Percentiles rank a stretch among this genome's conserved stretches.
Conservation (phyloP, 768 basidiomycete species). For the Hortiboletus flavorubellus region DNA sequence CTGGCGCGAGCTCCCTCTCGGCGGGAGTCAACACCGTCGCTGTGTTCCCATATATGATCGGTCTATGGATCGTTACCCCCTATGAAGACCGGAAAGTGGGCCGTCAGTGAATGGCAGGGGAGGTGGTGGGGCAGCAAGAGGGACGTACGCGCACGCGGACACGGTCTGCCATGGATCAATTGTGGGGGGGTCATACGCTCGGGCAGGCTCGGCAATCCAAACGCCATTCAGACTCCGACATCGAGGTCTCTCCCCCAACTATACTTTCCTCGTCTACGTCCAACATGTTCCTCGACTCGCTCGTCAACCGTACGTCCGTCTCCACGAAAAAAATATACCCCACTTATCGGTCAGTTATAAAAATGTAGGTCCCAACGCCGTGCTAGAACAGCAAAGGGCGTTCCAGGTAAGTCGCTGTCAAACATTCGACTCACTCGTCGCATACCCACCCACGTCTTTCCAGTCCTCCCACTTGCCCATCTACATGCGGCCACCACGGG, state of each 20-base stretch:
- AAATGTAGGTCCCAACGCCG: slow-evolving; percentile 53
- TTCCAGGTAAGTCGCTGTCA: slow-evolving; percentile 52
- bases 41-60: slow-evolving; percentile 95
- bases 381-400: slow-evolving; percentile 60
- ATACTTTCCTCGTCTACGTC: background rate
- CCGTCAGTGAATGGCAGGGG: background rate
- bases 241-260: background rate
- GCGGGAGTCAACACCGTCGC: slow-evolving; percentile 72
- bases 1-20: slow-evolving; percentile 57
- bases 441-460: slow-evolving; percentile 12
- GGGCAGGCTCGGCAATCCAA: slow-evolving; percentile 37
- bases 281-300: slow-evolving; percentile 51
- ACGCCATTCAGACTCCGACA: slow-evolving; percentile 34
- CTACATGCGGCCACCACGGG: slow-evolving; percentile 59
- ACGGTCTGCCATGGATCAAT: slow-evolving; percentile 61
- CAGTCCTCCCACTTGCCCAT: slow-evolving; percentile 45
- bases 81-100: slow-evolving; percentile 26
- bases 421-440: background rate
- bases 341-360: too few relatives aligned
- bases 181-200: slow-evolving; percentile 32
- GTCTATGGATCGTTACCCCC: slow-evolving; percentile 85
- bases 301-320: slow-evolving; percentile 59
- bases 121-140: background rate
- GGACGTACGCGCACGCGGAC: slow-evolving; percentile 73
- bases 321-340: background rate